Evolutionary conservation across 495 filamentous ascomycete genomes (phyloP), one percentile per base, ranked within the genome.

Genomic region (Aspergillus mulundensis): DNA sequence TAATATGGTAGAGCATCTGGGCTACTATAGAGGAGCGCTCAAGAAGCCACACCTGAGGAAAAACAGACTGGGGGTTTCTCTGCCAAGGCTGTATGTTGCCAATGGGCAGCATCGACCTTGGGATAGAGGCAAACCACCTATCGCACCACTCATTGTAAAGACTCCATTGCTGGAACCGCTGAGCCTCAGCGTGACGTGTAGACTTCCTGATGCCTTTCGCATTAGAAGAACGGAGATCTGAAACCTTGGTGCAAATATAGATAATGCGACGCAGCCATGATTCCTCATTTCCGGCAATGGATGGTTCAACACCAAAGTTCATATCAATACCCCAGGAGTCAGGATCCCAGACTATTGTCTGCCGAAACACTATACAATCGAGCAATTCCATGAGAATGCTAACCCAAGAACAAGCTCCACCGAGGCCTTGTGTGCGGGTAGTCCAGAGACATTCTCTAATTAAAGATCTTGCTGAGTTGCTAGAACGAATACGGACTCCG

Each of bases 381-480:
- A 97, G 78, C 12, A 97, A 73, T 66, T 98, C 94, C 84, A 95
- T 88, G 15, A 87, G 84, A 14, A 95, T 84, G 62, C 95, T 97
- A 16, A 96, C 71, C 91, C 93, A 97, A 71, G 97, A 97, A 68
- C 92, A 97, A 11, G 93, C 90, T 1, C 86, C 84, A 8, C 90
- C 91, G 41, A 97, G 81, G 4, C 91, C 90, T 3, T 77, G 78
- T 23, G 88, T 87, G 49, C 80, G 84, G 1, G 91, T 89, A 61
- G 86, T 88, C 94, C 94, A 98, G 14, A 83, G 82, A 64, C 91
- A 96, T 66, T 97, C 90, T 60, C 89, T 89, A 65, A 98, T 91
- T 47, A 97, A 76, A 4, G 48, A 39, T 24, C 48, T 50, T n/a
- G 48, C 48, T 3, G 91, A 90, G 16, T 32, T 53, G 45, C 91